Percentiles rank a stretch among this genome's conserved stretches.
phyloP scores from a whole-genome alignment of 2,329 filamentous ascomycete genomes.

The Aspergillus sp. region DNA sequence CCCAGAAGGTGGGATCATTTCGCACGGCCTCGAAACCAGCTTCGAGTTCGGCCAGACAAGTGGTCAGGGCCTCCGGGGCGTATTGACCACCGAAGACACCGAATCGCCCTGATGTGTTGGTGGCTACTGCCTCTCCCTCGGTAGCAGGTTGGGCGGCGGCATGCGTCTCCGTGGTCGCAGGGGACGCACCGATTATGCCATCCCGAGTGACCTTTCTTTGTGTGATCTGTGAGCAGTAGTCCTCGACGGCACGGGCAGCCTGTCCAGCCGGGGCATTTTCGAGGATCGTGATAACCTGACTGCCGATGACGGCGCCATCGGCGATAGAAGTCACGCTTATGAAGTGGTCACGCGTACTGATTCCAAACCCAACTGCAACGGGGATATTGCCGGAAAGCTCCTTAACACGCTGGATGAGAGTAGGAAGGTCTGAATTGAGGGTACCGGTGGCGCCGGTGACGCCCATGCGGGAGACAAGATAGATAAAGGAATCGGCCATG shows the following conservation, averaged over 20 bases:
- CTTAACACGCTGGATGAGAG: conserved; percentile 76
- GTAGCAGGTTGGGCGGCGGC: background rate
- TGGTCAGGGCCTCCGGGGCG: conserved; percentile 91
- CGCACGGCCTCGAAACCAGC: conserved; percentile 81
- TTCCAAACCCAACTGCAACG: conserved; percentile 87
- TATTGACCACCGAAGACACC: conserved; percentile 95
- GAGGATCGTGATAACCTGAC: conserved; percentile 80
- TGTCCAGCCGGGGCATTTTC: conserved; percentile 61
- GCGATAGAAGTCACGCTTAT: conserved; percentile 73
- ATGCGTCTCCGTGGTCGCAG: background rate
- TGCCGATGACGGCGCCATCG: conserved; percentile 91
- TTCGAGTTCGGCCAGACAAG: conserved; percentile 84
- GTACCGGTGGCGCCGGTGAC: conserved; percentile 83
- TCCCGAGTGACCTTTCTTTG: conserved; percentile 39
- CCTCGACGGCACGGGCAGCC: conserved; percentile 67
- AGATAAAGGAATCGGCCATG: conserved; percentile 95
- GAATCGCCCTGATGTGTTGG: conserved; percentile 64
- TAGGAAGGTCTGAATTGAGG: conserved; percentile 73
- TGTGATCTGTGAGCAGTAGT: conserved; percentile 74
- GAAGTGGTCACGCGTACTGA: conserved; percentile 91
- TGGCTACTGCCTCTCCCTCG: conserved; percentile 37
- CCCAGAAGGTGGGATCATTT: conserved; percentile 86
- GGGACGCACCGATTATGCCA: background rate
- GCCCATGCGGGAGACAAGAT: conserved; percentile 91
- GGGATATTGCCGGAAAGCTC: conserved; percentile 82